Conservation (phyloP, 2,329 filamentous ascomycete genomes). For the Aspergillus ochraceus region DNA sequence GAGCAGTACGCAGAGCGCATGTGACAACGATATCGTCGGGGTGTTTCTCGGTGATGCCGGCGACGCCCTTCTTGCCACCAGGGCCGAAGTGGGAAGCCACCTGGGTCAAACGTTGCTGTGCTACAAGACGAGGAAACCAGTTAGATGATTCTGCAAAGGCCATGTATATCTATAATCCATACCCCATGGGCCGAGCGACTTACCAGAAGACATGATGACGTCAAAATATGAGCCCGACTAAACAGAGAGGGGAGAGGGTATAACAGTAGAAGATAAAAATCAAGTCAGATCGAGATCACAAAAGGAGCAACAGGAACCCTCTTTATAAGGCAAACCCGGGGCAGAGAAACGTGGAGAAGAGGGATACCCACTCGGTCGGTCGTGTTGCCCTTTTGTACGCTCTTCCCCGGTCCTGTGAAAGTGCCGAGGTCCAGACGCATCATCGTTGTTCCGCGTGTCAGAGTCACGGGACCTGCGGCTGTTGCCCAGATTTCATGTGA, state of each 20-base stretch:
- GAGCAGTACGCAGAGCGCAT: constrained; percentile 82
- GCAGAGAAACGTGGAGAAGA: constrained; percentile 6
- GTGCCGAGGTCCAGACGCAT: constrained; percentile 33
- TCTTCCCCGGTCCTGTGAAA: constrained; percentile 21
- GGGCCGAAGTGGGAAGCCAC: constrained; percentile 57
- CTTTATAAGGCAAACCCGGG: constrained; percentile 17
- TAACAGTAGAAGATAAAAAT: constrained; percentile 2
- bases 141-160: constrained; percentile 10
- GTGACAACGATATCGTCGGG: constrained; percentile 82
- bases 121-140: constrained; percentile 31
- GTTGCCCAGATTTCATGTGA: constrained; percentile 23
- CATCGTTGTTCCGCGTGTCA: constrained; percentile 23
- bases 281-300: not conserved
- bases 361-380: constrained; percentile 11
- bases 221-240: constrained; percentile 10
- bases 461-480: constrained; percentile 26
- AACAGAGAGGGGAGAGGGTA: constrained; percentile 1
- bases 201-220: constrained; percentile 46
- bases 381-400: constrained; percentile 19
- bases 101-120: constrained; percentile 60
- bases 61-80: constrained; percentile 35
- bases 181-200: constrained; percentile 12
- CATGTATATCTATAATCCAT: not conserved
- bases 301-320: not conserved
- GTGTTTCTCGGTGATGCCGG: constrained; percentile 47